These are phyloP conservation scores for Talaromyces atroroseus DNA, from an alignment of 2,329 filamentous ascomycete species.

Conservation along the genomic window DNA sequence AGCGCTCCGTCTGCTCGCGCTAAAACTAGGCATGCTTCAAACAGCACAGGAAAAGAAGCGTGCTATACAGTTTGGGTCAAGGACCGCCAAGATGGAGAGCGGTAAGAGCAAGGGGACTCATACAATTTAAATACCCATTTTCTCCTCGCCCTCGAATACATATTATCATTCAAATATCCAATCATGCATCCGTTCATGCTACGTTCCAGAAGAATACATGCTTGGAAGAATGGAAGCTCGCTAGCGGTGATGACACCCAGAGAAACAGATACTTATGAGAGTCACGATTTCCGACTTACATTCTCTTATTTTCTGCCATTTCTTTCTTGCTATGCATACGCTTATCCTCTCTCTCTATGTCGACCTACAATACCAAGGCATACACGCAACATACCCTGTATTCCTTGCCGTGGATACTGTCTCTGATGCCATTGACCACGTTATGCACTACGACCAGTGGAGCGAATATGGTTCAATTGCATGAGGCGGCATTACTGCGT, in stretches of 20 bases:
- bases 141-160: not conserved
- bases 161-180: not conserved
- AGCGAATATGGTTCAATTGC: slow-evolving; percentile 2
- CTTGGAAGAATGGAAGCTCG: not conserved
- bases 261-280: slow-evolving; percentile 41
- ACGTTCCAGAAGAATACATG: not conserved
- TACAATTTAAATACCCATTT: slow-evolving; percentile 4
- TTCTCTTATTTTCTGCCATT: not conserved
- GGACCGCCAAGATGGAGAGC: slow-evolving; percentile 75
- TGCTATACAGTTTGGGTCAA: slow-evolving; percentile 78
- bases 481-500: no score
- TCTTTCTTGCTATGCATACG: not conserved
- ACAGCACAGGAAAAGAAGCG: slow-evolving; percentile 88
- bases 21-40: slow-evolving; percentile 62
- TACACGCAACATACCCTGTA: not conserved
- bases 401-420: not conserved
- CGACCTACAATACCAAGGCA: slow-evolving; percentile 7
- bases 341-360: slow-evolving; percentile 10
- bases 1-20: slow-evolving; percentile 69
- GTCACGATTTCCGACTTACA: slow-evolving; percentile 9
- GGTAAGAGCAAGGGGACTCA: slow-evolving; percentile 64
- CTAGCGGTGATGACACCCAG: slow-evolving; percentile 37
- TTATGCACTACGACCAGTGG: slow-evolving; percentile 9
- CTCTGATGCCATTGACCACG: not conserved
- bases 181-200: not conserved